A percentile compares a stretch with the other conserved stretches of the same genome.
phyloP scores from a whole-genome alignment of 768 basidiomycete species.

The Hericium coralloides region DNA sequence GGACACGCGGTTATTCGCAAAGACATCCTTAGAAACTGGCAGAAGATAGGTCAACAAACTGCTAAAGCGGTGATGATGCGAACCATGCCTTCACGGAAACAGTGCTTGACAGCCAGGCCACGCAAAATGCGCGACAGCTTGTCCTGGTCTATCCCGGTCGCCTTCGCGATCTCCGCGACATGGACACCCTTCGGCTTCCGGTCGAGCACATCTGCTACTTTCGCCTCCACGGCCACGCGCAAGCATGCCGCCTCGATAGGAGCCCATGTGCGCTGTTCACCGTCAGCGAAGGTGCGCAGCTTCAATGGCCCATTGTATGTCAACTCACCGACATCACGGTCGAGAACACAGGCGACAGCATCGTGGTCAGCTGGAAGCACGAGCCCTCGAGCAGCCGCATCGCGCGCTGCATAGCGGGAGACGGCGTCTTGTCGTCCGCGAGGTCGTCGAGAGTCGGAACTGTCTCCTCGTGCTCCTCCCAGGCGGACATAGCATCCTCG shows the following conservation, averaged over 20 bases:
- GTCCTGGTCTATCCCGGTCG: conserved; percentile 23
- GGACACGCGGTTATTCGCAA: conserved; percentile 28
- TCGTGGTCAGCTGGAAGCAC: not conserved
- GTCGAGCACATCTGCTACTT: conserved; percentile 30
- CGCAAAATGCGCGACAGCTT: conserved; percentile 34
- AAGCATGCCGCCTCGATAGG: conserved; percentile 20
- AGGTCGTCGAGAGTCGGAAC: conserved; percentile 28
- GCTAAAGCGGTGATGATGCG: not conserved
- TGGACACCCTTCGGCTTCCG: conserved; percentile 28
- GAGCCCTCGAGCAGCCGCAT: not conserved
- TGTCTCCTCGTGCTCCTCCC: conserved; percentile 19
- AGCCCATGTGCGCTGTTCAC: conserved; percentile 1
- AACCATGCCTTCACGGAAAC: conserved; percentile 25
- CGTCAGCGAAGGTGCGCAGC: not conserved
- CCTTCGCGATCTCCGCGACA: conserved; percentile 23
- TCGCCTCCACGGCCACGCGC: conserved; percentile 25
- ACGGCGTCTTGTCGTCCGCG: conserved; percentile 13
- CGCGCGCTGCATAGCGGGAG: not conserved
- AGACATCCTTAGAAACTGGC: conserved; percentile 23
- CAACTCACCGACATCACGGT: not conserved
- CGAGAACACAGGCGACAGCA: not conserved
- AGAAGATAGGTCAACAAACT: not conserved
- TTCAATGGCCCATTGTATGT: not conserved
- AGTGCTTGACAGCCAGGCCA: conserved; percentile 31
- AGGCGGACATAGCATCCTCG: conserved; percentile 24